Evolutionary conservation across 2,329 filamentous ascomycete genomes (phyloP).

Genomic region (Pseudocercospora eumusae): DNA sequence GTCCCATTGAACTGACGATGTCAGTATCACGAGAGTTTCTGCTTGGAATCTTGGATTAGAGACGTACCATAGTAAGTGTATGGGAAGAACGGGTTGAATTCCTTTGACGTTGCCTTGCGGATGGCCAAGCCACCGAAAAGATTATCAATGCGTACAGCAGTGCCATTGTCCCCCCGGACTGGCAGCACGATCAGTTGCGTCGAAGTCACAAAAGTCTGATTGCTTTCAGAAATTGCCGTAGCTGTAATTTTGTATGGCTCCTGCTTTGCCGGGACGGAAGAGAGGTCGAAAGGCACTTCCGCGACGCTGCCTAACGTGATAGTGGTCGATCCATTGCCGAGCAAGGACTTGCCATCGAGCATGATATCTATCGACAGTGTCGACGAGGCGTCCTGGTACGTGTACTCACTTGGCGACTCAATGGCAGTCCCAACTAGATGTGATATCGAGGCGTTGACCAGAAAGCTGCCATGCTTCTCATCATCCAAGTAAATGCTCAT

Average conservation of each 20-base stretch:
- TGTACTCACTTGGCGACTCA: not conserved
- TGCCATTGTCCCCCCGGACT: slow-evolving; percentile 43
- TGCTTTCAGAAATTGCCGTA: slow-evolving; percentile 37
- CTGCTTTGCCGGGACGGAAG: not conserved
- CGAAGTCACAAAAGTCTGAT: slow-evolving; percentile 40
- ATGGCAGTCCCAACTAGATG: slow-evolving; percentile 40
- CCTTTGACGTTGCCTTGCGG: slow-evolving; percentile 36
- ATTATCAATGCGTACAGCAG: slow-evolving; percentile 49
- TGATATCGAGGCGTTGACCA: slow-evolving; percentile 48
- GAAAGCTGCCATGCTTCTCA: slow-evolving; percentile 42
- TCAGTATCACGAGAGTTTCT: no score
- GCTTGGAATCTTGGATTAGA: no score
- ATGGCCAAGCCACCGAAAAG: slow-evolving; percentile 49
- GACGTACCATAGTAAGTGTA: slow-evolving; percentile 47
- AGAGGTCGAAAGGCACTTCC: slow-evolving; percentile 6
- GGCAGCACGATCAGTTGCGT: slow-evolving; percentile 46
- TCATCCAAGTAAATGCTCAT: slow-evolving; percentile 50
- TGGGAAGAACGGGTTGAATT: slow-evolving; percentile 46
- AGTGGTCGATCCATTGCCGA: slow-evolving; percentile 11
- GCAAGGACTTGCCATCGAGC: slow-evolving; percentile 27
- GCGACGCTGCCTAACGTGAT: slow-evolving; percentile 30
- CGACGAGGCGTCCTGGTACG: not conserved
- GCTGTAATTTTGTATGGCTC: slow-evolving; percentile 42
- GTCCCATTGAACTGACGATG: slow-evolving; percentile 40
- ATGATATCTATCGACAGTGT: not conserved